A percentile compares a stretch with the other conserved stretches of the same genome.
Evolutionary conservation across 2,329 filamentous ascomycete genomes (phyloP).

Genomic region (Cercospora zeae-maydis): DNA sequence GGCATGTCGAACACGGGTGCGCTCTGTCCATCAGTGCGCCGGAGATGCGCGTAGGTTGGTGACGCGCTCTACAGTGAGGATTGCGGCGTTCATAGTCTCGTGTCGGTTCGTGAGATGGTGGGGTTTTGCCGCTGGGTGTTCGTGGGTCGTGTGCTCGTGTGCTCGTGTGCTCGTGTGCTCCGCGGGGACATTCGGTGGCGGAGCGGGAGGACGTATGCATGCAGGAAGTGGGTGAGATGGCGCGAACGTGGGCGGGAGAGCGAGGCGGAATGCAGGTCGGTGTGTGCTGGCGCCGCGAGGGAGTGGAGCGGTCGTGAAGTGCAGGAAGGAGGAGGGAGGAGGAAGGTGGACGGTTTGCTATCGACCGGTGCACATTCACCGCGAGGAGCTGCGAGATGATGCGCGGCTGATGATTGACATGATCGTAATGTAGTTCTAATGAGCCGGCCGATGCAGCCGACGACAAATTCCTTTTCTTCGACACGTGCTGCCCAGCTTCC

Average conservation of each 20-base stretch:
- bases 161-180: neutral
- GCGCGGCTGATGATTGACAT: neutral
- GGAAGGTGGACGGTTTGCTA: neutral
- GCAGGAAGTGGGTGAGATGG: neutral
- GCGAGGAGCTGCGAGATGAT: neutral
- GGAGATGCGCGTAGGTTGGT: neutral
- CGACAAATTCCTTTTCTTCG: neutral
- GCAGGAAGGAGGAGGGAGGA: neutral
- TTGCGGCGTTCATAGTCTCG: neutral
- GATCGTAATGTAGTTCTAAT: neutral
- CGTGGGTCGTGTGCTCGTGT: neutral
- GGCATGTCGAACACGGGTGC: slow-evolving; percentile 38
- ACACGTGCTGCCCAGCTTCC: neutral
- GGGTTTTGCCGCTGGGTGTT: neutral
- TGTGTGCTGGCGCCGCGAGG: neutral
- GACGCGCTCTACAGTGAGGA: neutral
- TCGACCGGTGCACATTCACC: neutral
- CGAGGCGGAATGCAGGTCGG: neutral
- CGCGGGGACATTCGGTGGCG: neutral
- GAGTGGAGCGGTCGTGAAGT: neutral
- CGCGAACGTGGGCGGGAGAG: neutral
- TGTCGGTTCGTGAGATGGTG: neutral
- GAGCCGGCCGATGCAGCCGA: neutral
- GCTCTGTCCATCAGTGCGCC: neutral
- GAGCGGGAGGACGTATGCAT: neutral